Percentiles rank a stretch among this genome's conserved stretches.
Conservation (phyloP, 1,284 basidiomycete genomes). For the Trichosporon inkin region DNA sequence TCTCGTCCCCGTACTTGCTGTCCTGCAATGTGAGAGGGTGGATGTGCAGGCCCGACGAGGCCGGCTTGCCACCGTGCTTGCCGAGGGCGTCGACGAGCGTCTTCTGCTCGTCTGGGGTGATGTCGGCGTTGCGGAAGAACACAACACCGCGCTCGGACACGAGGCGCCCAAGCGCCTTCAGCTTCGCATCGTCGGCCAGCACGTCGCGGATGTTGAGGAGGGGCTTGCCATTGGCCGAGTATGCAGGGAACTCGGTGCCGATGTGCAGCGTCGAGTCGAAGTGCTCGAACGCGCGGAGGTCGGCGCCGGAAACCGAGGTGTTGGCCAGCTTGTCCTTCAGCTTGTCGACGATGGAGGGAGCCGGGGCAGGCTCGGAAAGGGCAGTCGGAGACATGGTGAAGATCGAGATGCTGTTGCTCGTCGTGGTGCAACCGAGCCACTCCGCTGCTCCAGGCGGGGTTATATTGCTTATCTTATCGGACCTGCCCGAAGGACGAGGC, state of each 20-base stretch:
- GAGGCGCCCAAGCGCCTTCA: slow-evolving; percentile 36
- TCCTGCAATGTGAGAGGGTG: slow-evolving; percentile 59
- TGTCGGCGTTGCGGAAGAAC: slow-evolving; percentile 61
- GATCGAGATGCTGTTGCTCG: too few species aligned
- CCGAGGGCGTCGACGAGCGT: slow-evolving; percentile 55
- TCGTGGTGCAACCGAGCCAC: too few species aligned
- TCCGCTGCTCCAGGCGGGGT: too few species aligned
- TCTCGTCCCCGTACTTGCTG: slow-evolving; percentile 52
- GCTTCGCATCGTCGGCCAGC: slow-evolving; percentile 28
- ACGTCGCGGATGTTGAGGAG: slow-evolving; percentile 31
- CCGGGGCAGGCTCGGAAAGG: too few species aligned
- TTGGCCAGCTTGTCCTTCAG: too few species aligned
- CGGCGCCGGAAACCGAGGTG: not conserved
- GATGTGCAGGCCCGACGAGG: slow-evolving; percentile 57
- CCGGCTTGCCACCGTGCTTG: slow-evolving; percentile 57
- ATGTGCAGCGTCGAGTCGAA: slow-evolving; percentile 42
- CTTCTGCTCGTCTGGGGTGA: slow-evolving; percentile 53
- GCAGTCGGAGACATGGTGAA: too few species aligned
- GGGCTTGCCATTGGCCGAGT: slow-evolving; percentile 24
- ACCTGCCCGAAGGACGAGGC: too few species aligned
- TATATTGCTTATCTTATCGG: too few species aligned
- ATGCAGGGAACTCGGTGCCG: slow-evolving; percentile 46
- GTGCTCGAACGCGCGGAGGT: slow-evolving; percentile 23
- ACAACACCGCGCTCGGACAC: slow-evolving; percentile 65
- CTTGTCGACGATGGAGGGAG: too few species aligned